Conservation (phyloP, 2,329 filamentous ascomycete species). For the Apiospora kogelbergensis region DNA sequence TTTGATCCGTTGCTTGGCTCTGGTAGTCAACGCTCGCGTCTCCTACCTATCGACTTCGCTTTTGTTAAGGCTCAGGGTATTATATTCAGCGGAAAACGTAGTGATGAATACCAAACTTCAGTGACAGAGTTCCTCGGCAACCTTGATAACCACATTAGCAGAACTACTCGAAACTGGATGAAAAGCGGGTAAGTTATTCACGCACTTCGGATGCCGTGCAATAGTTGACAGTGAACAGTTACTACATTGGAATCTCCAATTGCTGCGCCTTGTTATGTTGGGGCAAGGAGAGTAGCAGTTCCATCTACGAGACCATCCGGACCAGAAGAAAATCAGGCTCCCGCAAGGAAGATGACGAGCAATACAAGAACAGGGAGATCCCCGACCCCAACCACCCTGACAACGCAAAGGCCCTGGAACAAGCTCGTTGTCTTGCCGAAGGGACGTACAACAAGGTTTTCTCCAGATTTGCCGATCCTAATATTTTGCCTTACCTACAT, state of each 20-base stretch:
- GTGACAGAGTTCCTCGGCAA: too few species aligned
- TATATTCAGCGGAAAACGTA: conserved; percentile 54
- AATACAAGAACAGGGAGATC: neutral
- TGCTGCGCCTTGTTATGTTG: too few species aligned
- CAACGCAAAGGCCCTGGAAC: conserved; percentile 15
- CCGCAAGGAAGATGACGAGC: conserved; percentile 19
- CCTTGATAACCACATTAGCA: too few species aligned
- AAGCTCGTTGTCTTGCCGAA: conserved; percentile 23
- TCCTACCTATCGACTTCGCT: conserved; percentile 51
- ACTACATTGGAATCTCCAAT: too few species aligned
- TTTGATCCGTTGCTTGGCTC: conserved; percentile 43
- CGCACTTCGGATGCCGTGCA: too few species aligned
- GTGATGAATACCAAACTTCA: too few species aligned
- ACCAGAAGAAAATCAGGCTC: conserved; percentile 25
- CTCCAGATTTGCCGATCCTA: conserved; percentile 53
- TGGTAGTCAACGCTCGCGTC: conserved; percentile 33
- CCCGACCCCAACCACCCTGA: conserved; percentile 8
- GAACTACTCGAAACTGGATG: too few species aligned
- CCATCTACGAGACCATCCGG: too few species aligned
- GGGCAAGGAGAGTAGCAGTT: too few species aligned
- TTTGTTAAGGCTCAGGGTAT: conserved; percentile 66
- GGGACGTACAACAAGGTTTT: too few species aligned
- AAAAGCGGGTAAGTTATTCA: too few species aligned
- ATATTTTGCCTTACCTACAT: conserved; percentile 63
- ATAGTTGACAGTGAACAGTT: too few species aligned